Evolutionary conservation across 2,329 filamentous ascomycete genomes (phyloP), one percentile per base, ranked within the genome.

Genomic region (Trichophyton benhamiae): DNA sequence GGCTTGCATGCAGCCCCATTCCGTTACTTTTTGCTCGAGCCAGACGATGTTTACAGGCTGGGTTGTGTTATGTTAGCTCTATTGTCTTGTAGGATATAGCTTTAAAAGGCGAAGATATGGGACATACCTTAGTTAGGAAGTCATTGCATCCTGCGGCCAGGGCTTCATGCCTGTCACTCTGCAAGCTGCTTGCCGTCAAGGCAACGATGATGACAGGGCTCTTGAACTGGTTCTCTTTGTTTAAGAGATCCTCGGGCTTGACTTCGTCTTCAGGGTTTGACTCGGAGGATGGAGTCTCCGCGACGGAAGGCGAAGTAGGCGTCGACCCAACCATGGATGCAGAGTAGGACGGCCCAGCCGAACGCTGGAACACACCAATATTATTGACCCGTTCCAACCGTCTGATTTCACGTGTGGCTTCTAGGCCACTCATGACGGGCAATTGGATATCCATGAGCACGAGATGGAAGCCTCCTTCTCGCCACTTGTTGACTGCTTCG

Each of bases 1-100:
- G 8, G 94, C 94, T 78, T 97, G 94, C 94, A 99, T 99, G 78
- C 94, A 97, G 61, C 94, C 94, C 94, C 94, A 99, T 79, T 99
- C 94, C 77, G 95, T 96, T 67, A 97, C 91, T 74, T 99, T 99
- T 62, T 92, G 85, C 73, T 96, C 90, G 27, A 99, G 83, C 91
- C 92, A 99, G 63, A 95, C 88, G 71, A 96, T 96, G 72, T 95
- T 95, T 67, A 99, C 92, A 20, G 94, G 94, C 89, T 96, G 70
- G 49, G 36, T 11, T 64, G 0, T 7, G 27, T 30, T 13, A n/a
- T 57, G 41, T 17, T 60, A 59, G 41, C 62, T 22, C 65, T 49
- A 52, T 59, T 41, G 49, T 38, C 3, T 38, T 38, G n/a, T 61
- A 66, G 46, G 65, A 44, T 1, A 49, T 53, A 38, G 3, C 33